Evolutionary conservation across 129 eudicot genomes (phyloP), one percentile per base, ranked within the genome.

Genomic region (Rutidosis leptorrhynchoides): DNA sequence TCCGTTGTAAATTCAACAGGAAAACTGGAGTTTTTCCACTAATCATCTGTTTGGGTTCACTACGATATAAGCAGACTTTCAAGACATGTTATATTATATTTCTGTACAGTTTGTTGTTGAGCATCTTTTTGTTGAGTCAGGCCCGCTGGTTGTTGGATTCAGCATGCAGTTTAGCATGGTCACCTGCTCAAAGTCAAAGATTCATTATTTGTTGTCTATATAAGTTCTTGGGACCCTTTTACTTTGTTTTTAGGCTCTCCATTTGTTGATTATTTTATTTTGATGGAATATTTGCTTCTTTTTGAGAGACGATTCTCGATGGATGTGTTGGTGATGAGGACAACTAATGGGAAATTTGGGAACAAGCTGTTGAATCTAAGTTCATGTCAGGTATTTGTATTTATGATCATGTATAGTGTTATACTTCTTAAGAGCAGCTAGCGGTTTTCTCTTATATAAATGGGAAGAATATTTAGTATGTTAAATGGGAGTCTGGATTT

Each of bases 161-260:
- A 60, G 46, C 14, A 29, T n/a, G 46, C 24, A 16, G 65, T 60
- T 60, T 60, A 60, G 22, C 63, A 58, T 26, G 37, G 7, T 3
- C 35, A 58, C 15, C 9, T 58, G 55, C 80, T 53, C 35, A 64
- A 45, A 48, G 75, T 59, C 23, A 67, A 55, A 68, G 68, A 67
- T 68, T 62, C 33, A 58, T 76, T 64, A 52, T 64, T 68, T 55
- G 19, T 54, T 76, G 85, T 80, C 25, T 66, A 76, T 80, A 71
- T 54, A 61, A 42, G 78, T 71, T 66, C 57, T 53, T 30, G 43
- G 62, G 63, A 54, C 3, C 32, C 51, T 40, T 29, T 46, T 53
- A 68, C 71, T 74, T 70, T 78, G 51, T 27, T 60, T 45, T 14
- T 33, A 68, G 59, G 55, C 46, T 68, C 46, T 68, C 40, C 68